Conservation (phyloP, 23 red algal genomes). For the Gracilaria gracilis region DNA sequence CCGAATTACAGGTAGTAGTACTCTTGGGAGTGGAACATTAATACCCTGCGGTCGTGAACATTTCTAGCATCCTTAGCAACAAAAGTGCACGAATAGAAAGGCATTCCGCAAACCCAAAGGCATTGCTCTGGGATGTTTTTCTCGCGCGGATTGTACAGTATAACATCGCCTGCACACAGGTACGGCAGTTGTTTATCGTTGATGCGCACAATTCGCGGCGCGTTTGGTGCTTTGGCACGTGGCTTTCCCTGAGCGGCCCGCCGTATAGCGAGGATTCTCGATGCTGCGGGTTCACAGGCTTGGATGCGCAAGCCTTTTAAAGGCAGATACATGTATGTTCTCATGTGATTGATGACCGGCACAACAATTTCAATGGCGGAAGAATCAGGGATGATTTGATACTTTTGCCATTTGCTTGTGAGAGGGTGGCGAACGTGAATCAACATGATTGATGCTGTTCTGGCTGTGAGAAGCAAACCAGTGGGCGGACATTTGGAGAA, state of each 20-base stretch:
- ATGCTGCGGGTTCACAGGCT: neutral
- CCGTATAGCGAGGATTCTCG: neutral
- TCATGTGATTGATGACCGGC: neutral
- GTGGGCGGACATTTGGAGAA: no score
- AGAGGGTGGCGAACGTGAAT: neutral
- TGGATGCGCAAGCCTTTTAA: neutral
- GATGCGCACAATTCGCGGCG: neutral
- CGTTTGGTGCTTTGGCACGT: no score
- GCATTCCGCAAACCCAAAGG: neutral
- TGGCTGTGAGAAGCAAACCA: no score
- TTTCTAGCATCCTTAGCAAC: neutral
- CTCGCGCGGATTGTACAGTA: neutral
- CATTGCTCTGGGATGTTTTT: neutral
- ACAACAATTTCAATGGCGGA: neutral
- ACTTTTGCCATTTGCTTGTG: neutral
- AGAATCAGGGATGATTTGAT: neutral
- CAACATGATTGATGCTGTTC: no score
- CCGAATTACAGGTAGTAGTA: neutral
- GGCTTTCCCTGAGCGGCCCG: no score
- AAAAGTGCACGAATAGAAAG: neutral
- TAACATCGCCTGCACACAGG: neutral
- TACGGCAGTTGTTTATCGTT: neutral
- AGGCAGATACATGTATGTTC: neutral
- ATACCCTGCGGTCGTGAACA: neutral
- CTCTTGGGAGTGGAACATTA: neutral